Base-by-base conservation (phyloP, 2,329 filamentous ascomycete species). In the Tolypocladium sp. region DNA sequence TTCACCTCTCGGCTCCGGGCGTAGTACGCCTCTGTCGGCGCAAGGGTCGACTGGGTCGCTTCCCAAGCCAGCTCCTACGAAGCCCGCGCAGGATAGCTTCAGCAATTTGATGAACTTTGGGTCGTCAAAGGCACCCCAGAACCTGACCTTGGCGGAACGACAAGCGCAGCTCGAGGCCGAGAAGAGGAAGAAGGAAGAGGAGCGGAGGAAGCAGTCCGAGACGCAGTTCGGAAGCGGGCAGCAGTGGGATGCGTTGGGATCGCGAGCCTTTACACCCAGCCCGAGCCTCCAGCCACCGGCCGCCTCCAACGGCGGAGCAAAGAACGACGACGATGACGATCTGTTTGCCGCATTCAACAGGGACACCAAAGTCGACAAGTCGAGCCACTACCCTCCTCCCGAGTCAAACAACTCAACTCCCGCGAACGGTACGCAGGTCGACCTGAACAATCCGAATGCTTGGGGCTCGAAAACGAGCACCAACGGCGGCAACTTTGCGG, bases 91-190 rank as follows among this genome's bases (percentile, higher is more conserved):
- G 54, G 90, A 94, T 69, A 91, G 88, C 76, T 94, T 94, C 74
- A 89, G 90, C 68, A 89, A 86, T 67, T 77, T 94, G 57, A 79
- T 92, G 62, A 85, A 81, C 64, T 85, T 88, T 67, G 72, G 71
- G 20, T 65, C 71, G 7, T 76, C 81, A 56, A 87, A 86, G 70
- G 74, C 76, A 58, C 83, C 81, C 37, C 88, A 86, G 71, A 94
- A 89, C 63, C 78, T 97, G 20, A 88, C 85, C 62, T 75, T 96
- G 64, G 84, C 89, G 64, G 90, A 96, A 72, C 87, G 91, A 67
- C 90, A 91, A 72, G 82, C 85, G 62, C 84, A 83, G 61, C 73
- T 88, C 42, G 81, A 85, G 63, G 82, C 79, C 4, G 84, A 88
- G 72, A 90, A 85, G 74, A 79, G 82, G 40, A 84, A 78, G 70